Evolutionary conservation across 1,139 yeast genomes (phyloP).

Genomic region (Saccharomyces hybrid): DNA sequence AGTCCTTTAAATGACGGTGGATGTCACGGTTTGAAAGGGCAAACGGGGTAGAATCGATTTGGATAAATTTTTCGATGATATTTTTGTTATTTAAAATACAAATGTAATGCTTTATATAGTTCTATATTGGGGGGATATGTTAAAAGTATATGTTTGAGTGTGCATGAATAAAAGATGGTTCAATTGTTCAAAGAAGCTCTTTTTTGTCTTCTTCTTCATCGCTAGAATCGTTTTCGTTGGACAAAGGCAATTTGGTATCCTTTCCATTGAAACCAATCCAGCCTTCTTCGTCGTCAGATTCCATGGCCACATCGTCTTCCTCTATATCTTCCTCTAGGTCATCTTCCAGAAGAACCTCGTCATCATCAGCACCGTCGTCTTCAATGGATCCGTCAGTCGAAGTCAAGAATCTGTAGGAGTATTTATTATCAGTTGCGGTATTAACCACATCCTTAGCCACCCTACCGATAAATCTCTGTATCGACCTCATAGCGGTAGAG

Average conservation of each 20-base stretch:
- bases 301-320: constrained; percentile 21
- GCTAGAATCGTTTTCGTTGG: constrained; percentile 16
- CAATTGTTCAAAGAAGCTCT: neutral
- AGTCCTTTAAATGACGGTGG: too few species aligned
- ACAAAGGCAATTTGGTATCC: constrained; percentile 17
- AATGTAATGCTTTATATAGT: constrained; percentile 1
- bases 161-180: neutral
- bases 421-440: constrained; percentile 49
- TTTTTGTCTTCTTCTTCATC: constrained; percentile 18
- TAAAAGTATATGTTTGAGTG: neutral
- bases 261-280: constrained; percentile 29
- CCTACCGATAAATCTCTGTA: constrained; percentile 69
- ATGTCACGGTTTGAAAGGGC: too few species aligned
- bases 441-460: constrained; percentile 66
- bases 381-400: constrained; percentile 31
- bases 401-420: constrained; percentile 41
- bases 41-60: too few species aligned
- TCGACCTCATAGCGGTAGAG: constrained; percentile 57
- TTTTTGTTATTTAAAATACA: neutral
- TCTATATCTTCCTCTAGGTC: constrained; percentile 28
- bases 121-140: constrained; percentile 2
- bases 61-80: neutral
- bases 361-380: constrained; percentile 18
- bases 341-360: constrained; percentile 4
- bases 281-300: constrained; percentile 23